Evolutionary conservation across 495 filamentous ascomycete genomes (phyloP).

Genomic region (Hyaloscypha bicolor): DNA sequence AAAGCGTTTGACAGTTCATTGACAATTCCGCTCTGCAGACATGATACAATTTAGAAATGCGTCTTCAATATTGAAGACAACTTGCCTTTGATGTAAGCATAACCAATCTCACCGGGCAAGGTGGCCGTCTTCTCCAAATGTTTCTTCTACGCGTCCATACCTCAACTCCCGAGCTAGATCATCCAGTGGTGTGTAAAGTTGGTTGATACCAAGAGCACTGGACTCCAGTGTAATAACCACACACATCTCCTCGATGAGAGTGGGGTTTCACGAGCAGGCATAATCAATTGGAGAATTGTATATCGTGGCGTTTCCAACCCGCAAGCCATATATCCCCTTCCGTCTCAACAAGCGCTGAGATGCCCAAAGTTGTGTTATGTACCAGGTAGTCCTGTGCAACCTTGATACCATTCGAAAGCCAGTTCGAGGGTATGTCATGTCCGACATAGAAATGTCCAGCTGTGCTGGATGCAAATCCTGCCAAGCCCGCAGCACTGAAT

Average conservation of each 20-base stretch:
- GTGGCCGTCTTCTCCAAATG: constrained; percentile 64
- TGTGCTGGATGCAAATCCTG: constrained; percentile 62
- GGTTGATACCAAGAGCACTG: constrained; percentile 62
- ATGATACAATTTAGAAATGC: neutral
- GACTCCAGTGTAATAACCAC: constrained; percentile 59
- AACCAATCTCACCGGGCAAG: constrained; percentile 48
- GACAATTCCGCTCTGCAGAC: neutral
- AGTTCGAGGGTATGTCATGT: constrained; percentile 32
- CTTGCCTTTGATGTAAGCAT: constrained; percentile 40
- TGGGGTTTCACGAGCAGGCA: constrained; percentile 65
- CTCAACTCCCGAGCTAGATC: constrained; percentile 70
- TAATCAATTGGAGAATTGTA: constrained; percentile 75
- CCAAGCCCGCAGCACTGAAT: constrained; percentile 67
- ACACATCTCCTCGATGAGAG: constrained; percentile 49
- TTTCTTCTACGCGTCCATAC: constrained; percentile 71
- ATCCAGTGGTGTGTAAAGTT: constrained; percentile 67
- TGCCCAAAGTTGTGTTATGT: constrained; percentile 39
- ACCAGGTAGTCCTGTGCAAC: neutral
- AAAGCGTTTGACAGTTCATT: neutral
- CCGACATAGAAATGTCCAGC: constrained; percentile 72
- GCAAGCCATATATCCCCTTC: constrained; percentile 73
- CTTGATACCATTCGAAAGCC: no score
- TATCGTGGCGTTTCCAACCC: constrained; percentile 71
- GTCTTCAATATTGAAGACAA: neutral
- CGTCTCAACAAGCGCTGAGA: constrained; percentile 69